Conservation (phyloP, 257 asterid genomes). For the Solanum chilense region DNA sequence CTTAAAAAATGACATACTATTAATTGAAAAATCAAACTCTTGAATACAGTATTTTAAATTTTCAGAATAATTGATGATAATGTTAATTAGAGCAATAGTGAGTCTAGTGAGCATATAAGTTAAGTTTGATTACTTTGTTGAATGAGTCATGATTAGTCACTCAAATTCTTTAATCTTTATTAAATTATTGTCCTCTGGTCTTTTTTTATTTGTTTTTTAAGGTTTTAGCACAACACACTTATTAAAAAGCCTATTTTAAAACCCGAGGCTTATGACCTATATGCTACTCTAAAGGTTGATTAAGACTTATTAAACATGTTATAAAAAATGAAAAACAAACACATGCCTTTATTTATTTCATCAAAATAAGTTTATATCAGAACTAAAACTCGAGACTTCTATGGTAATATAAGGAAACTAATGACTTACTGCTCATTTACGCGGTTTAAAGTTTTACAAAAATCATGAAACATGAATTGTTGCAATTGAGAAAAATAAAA, state of each 20-base stretch:
- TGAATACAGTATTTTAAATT: too few relatives aligned
- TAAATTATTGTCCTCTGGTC: neutral
- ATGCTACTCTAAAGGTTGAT: neutral
- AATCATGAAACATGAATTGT: neutral
- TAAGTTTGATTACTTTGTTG: neutral
- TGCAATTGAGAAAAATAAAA: neutral
- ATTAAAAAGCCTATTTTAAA: neutral
- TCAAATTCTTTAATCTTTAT: neutral
- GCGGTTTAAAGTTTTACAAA: neutral
- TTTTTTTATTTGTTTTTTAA: neutral
- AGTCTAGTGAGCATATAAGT: neutral
- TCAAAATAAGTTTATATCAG: accelerated
- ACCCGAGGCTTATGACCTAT: neutral
- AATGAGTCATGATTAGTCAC: neutral
- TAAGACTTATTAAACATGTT: neutral
- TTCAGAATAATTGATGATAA: neutral
- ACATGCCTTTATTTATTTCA: neutral
- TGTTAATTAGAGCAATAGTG: neutral
- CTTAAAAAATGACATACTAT: neutral
- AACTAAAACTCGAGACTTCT: neutral
- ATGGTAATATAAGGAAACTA: neutral
- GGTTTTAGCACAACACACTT: neutral
- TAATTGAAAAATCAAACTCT: neutral
- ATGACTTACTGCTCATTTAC: neutral
- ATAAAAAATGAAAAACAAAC: neutral